Evolutionary conservation across 2,329 filamentous ascomycete genomes (phyloP).

Genomic region (Alternaria ethzedia): DNA sequence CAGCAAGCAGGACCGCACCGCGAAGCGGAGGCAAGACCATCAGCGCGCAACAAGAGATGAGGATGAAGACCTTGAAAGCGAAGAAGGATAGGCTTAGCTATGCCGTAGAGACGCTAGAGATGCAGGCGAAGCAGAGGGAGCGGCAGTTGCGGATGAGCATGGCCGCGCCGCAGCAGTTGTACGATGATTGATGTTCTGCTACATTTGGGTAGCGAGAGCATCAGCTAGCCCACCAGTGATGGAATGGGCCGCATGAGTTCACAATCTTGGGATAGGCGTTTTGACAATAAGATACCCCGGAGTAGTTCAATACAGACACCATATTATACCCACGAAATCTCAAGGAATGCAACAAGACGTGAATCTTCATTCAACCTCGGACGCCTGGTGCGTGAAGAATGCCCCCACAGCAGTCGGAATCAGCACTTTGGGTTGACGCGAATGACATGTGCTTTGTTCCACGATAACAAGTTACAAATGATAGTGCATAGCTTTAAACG

Average conservation of each 20-base stretch:
- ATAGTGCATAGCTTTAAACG: too few relatives aligned
- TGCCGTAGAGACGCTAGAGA: constrained; percentile 81
- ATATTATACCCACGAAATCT: background rate
- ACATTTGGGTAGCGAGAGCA: background rate
- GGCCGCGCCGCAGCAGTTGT: constrained; percentile 58
- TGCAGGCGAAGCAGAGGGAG: constrained; percentile 81
- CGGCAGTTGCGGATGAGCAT: constrained; percentile 76
- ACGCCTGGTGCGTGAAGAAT: background rate
- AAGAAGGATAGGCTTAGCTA: constrained; percentile 87
- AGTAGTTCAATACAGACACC: background rate
- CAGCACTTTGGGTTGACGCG: background rate
- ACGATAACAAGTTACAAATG: too few relatives aligned
- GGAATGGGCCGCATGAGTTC: background rate
- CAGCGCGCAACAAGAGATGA: constrained; percentile 59
- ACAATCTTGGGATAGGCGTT: constrained; percentile 22
- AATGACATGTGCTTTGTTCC: background rate
- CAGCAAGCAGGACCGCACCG: constrained; percentile 30
- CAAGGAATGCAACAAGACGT: too few relatives aligned
- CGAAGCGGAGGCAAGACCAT: constrained; percentile 38
- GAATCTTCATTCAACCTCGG: background rate
- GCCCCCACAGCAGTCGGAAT: background rate
- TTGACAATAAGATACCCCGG: constrained; percentile 41
- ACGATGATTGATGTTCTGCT: constrained; percentile 32
- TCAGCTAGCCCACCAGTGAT: background rate
- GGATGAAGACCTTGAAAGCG: constrained; percentile 73